These are phyloP conservation scores for Aspergillus biplanus DNA, from an alignment of 495 filamentous ascomycete species.

Conservation along the genomic window DNA sequence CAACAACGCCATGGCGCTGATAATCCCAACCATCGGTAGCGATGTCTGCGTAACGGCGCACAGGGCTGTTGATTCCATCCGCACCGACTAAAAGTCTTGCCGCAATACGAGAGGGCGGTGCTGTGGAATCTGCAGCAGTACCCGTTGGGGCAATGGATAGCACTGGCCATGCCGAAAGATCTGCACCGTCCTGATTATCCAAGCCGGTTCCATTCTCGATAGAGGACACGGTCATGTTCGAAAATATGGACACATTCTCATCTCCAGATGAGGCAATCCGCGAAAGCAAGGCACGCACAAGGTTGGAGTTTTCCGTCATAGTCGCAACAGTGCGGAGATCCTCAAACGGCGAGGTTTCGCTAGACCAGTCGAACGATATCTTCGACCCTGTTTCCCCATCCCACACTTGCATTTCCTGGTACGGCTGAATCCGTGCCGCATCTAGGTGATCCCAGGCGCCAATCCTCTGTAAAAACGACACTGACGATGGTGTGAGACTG, in stretches of 20 bases:
- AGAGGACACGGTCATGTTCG: constrained; percentile 71
- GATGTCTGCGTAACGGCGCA: constrained; percentile 87
- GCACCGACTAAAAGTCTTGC: constrained; percentile 90
- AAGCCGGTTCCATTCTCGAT: constrained; percentile 73
- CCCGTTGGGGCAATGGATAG: constrained; percentile 61
- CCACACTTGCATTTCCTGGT: constrained; percentile 96
- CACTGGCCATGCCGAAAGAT: constrained; percentile 86
- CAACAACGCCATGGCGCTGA: constrained; percentile 85
- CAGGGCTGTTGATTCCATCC: constrained; percentile 92
- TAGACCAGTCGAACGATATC: constrained; percentile 84
- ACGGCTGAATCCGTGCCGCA: constrained; percentile 72
- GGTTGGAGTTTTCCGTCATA: constrained; percentile 94
- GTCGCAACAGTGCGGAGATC: constrained; percentile 73
- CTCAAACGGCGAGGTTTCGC: constrained; percentile 51
- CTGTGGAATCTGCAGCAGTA: constrained; percentile 24
- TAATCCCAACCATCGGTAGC: constrained; percentile 91
- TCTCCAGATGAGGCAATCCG: constrained; percentile 70
- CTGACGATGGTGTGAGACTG: constrained; percentile 87
- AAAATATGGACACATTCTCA: constrained; percentile 65
- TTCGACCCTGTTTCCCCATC: constrained; percentile 85
- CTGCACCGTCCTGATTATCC: constrained; percentile 57
- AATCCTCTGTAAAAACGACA: constrained; percentile 69
- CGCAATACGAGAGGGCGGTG: constrained; percentile 55
- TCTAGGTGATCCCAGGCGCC: constrained; percentile 86
- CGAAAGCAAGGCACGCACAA: constrained; percentile 73